Evolutionary conservation across 371 early-diverging fungal species (phyloP), one percentile per base, ranked within the genome.

Genomic region (Basidiobolus meristosporus): DNA sequence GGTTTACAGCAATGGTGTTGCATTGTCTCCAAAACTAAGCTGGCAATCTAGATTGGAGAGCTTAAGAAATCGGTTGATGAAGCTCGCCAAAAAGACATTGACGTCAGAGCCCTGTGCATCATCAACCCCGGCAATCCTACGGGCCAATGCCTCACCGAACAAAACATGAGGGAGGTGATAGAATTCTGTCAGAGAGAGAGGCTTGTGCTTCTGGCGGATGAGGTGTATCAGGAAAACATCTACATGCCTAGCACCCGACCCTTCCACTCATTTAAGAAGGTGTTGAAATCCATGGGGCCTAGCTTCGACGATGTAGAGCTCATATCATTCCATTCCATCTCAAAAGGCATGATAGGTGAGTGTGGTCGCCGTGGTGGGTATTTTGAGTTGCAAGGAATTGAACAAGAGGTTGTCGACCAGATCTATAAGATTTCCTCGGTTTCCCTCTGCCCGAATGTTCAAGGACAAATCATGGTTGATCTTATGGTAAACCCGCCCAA

Each of bases 121-220:
- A 95, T 97, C 59, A 97, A 97, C 56, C 98, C 98, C n/a, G 98
- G 96, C 30, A 97, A 97, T 66, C 98, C 98, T 4, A 92, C 95
- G 6, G 98, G 98, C 37, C 85, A 88, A 52, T 82, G 81, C 44
- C 63, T 97, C 22, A 52, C 63, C 2, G 70, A 70, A 46, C 68
- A 69, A 23, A 85, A 86, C 52, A 90, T 97, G 69, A 57, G 63
- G 7, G 83, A 84, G 40, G 78, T 96, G 36, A 70, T 96, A 35
- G 53, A 63, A n/a, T 87, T 95, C 53, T 89, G 89, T 59, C 63
- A 79, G 45, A 51, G 57, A 45, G 78, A 97, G 47, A 63, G 60
- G 7, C 55, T 97, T 16, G 74, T 90, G 12, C 50, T 97, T 17
- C 51, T 97, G 38, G 96, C 98, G 4, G 98, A 97, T 53, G 98